phyloP scores from a whole-genome alignment of 805 yeast genomes.

The Monosporozyma servazzii region DNA sequence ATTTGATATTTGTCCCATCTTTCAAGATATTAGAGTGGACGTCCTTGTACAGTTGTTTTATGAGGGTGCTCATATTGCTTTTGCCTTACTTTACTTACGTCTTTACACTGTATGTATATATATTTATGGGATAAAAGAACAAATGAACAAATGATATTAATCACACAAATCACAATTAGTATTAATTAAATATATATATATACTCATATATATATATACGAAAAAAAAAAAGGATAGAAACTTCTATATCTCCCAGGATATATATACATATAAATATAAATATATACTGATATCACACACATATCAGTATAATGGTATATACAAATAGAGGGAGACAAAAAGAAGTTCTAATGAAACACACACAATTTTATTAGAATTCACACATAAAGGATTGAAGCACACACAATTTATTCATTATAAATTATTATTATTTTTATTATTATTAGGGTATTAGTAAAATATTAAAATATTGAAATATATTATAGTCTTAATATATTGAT shows the following conservation, averaged over 20 bases:
- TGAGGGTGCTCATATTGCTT: background rate
- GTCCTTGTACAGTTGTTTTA: conserved; percentile 1
- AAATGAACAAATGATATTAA: background rate
- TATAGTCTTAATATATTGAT: background rate
- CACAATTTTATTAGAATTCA: too few relatives aligned
- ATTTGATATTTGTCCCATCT: conserved; percentile 10
- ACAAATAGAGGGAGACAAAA: too few relatives aligned
- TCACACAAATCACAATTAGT: conserved; percentile 1
- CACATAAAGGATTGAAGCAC: too few relatives aligned
- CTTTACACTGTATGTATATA: too few relatives aligned
- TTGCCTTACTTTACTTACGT: background rate
- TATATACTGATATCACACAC: background rate
- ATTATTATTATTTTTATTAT: too few relatives aligned
- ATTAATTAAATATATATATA: background rate
- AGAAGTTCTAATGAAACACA: too few relatives aligned
- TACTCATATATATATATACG: background rate
- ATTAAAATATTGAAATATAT: too few relatives aligned
- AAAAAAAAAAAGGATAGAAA: background rate
- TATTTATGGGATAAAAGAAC: background rate
- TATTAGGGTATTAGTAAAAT: too few relatives aligned
- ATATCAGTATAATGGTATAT: background rate
- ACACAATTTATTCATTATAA: too few relatives aligned
- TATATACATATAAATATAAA: background rate
- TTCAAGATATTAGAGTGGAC: background rate
- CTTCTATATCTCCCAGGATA: too few relatives aligned